phyloP scores from a whole-genome alignment of 164 flowering plant genomes.

The Euptelea pleiosperma region DNA sequence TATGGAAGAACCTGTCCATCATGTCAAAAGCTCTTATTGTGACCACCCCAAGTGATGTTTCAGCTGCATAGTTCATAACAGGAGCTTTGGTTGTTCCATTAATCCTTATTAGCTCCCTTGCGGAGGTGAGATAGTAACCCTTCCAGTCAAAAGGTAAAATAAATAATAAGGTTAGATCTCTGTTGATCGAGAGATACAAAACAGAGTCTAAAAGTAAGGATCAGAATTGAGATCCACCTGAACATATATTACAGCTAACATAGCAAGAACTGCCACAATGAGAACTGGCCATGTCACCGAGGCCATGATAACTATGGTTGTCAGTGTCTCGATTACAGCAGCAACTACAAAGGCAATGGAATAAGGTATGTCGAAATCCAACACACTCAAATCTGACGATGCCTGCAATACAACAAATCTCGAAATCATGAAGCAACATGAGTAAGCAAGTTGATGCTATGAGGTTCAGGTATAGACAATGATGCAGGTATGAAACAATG shows the following conservation, averaged over 20 bases:
- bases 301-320: slow-evolving; percentile 52
- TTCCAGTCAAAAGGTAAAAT: slow-evolving; percentile 15
- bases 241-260: slow-evolving; percentile 42
- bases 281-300: slow-evolving; percentile 89
- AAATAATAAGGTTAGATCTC: not conserved
- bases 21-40: slow-evolving; percentile 70
- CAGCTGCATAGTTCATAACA: slow-evolving; percentile 71
- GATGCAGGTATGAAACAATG: too few relatives aligned
- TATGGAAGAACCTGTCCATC: slow-evolving; percentile 47
- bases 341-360: slow-evolving; percentile 39
- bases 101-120: slow-evolving; percentile 70
- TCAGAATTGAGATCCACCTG: slow-evolving; percentile 47
- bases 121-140: slow-evolving; percentile 68
- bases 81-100: slow-evolving; percentile 94
- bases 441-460: slow-evolving; percentile 5
- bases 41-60: slow-evolving; percentile 75
- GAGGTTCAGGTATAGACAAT: slow-evolving; percentile 50
- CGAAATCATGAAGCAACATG: not conserved
- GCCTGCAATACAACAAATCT: slow-evolving; percentile 43
- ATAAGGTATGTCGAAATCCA: slow-evolving; percentile 78
- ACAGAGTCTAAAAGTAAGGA: not conserved
- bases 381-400: slow-evolving; percentile 72
- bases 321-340: slow-evolving; percentile 34
- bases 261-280: slow-evolving; percentile 49
- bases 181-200: not conserved